Evolutionary conservation across 176 grass and related monocot genomes (phyloP).

Genomic region (Chloris gayana): DNA sequence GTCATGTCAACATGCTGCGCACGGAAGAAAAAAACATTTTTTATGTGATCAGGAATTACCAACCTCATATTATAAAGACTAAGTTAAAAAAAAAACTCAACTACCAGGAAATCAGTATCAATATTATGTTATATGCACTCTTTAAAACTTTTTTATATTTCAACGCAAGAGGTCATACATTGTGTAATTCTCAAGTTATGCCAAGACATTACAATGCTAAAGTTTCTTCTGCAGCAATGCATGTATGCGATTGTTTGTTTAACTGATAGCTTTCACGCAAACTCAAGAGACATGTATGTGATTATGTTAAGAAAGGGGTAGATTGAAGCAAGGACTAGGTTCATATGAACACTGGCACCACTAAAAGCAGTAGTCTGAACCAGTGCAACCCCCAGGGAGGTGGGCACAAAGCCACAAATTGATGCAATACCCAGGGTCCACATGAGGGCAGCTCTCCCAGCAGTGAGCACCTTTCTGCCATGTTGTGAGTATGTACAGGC

Average conservation of each 20-base stretch:
- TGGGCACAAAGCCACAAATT: too few relatives aligned
- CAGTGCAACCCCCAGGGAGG: too few relatives aligned
- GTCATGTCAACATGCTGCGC: constrained; percentile 59
- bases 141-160: constrained; percentile 8
- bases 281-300: not conserved
- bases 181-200: constrained; percentile 17
- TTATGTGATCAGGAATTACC: constrained; percentile 19
- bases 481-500: not conserved
- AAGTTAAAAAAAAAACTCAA: too few relatives aligned
- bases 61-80: constrained; percentile 22
- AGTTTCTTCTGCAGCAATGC: not conserved
- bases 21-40: not conserved
- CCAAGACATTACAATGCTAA: not conserved
- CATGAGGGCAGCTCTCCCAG: too few relatives aligned
- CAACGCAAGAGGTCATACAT: constrained; percentile 20
- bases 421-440: too few relatives aligned
- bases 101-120: constrained; percentile 18
- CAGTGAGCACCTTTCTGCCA: too few relatives aligned
- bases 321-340: too few relatives aligned
- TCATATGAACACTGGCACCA: too few relatives aligned
- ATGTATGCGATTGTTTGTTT: not conserved
- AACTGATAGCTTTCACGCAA: not conserved
- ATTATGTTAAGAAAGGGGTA: too few relatives aligned
- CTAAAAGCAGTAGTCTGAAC: too few relatives aligned
- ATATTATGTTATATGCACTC: not conserved